Evolutionary conservation across 2,329 filamentous ascomycete species (phyloP).

Genomic region (Alternaria angustiovoidea): DNA sequence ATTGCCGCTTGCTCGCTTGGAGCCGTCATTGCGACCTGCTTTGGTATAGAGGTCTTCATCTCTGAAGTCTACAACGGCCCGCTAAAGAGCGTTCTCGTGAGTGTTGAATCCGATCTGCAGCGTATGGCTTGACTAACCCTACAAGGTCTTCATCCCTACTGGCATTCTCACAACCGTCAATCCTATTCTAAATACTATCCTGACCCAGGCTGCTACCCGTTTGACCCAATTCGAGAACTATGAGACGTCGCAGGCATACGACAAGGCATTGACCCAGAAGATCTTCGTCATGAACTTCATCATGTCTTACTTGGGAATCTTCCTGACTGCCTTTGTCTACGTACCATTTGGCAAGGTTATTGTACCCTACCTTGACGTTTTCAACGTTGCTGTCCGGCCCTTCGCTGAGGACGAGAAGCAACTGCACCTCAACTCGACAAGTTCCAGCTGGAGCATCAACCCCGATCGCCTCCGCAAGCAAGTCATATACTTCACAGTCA

Average conservation of each 20-base stretch:
- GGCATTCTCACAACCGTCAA: constrained; percentile 83
- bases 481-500: constrained; percentile 95
- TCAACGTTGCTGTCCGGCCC: constrained; percentile 75
- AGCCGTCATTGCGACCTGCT: constrained; percentile 82
- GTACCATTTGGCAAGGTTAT: constrained; percentile 88
- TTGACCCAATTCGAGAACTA: constrained; percentile 92
- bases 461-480: constrained; percentile 84
- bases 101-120: constrained; percentile 37
- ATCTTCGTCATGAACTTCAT: constrained; percentile 97
- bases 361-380: constrained; percentile 85
- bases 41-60: constrained; percentile 94
- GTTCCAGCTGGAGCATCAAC: constrained; percentile 80
- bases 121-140: constrained; percentile 1
- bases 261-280: constrained; percentile 86
- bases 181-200: constrained; percentile 76
- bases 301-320: constrained; percentile 85
- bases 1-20: constrained; percentile 77
- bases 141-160: constrained; percentile 84
- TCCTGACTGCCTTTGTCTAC: constrained; percentile 92
- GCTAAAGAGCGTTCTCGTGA: constrained; percentile 82
- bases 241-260: constrained; percentile 82
- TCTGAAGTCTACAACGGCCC: constrained; percentile 92
- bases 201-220: constrained; percentile 78
- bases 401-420: constrained; percentile 80
- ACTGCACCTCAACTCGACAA: constrained; percentile 55